These are phyloP conservation scores for Cladobotryum protrusum DNA, from an alignment of 2,329 filamentous ascomycete genomes.

Conservation along the genomic window DNA sequence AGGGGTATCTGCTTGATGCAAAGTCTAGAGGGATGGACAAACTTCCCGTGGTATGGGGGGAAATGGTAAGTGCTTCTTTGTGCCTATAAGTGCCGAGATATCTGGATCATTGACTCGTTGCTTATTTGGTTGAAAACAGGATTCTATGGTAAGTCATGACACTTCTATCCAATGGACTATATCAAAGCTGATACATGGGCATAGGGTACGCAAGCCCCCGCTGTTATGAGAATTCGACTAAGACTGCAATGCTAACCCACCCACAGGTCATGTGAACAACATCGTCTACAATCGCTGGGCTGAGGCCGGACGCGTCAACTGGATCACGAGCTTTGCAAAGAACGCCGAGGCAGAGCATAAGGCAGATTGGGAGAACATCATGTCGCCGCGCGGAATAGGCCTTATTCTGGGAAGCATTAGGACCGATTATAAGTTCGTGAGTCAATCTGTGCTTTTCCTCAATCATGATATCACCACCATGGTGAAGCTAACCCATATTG, in stretches of 20 bases:
- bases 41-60: not conserved
- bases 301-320: slow-evolving; percentile 74
- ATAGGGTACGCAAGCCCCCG: not conserved
- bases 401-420: slow-evolving; percentile 75
- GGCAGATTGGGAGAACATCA: slow-evolving; percentile 61
- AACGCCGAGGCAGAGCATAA: slow-evolving; percentile 52
- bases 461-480: not conserved
- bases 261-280: slow-evolving; percentile 68
- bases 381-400: slow-evolving; percentile 60
- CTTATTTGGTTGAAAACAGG: not conserved
- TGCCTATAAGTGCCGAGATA: not conserved
- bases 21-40: not conserved
- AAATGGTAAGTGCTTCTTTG: not conserved
- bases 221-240: not conserved
- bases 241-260: not conserved
- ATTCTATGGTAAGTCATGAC: too few relatives aligned
- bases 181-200: not conserved
- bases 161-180: not conserved
- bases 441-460: slow-evolving; percentile 24
- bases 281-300: slow-evolving; percentile 77
- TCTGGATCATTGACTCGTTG: not conserved
- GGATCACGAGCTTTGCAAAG: slow-evolving; percentile 62
- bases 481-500: slow-evolving; percentile 17
- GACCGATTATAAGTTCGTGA: slow-evolving; percentile 81
- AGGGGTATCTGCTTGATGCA: not conserved